Conservation (phyloP, 148 eudicot genomes). For the Salicornia ramosissima region DNA sequence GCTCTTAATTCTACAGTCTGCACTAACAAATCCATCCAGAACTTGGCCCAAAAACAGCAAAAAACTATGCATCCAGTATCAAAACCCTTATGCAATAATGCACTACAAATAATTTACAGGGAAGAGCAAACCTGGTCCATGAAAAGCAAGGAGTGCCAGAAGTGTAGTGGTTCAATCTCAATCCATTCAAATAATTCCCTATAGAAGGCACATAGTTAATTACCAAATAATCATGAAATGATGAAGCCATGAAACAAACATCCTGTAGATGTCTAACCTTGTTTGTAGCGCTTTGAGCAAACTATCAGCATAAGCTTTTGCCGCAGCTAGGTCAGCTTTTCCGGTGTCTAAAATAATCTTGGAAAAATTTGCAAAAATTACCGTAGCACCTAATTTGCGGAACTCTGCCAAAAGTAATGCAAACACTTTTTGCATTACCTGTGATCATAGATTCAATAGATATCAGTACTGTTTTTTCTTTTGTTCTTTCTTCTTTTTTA, state of each 20-base stretch:
- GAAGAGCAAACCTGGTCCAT: slow-evolving; percentile 86
- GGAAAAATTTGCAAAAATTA: slow-evolving; percentile 84
- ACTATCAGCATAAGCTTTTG: slow-evolving; percentile 85
- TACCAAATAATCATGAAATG: slow-evolving; percentile 6
- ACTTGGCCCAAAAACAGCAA: neutral
- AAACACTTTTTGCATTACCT: slow-evolving; percentile 98
- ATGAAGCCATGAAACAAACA: neutral
- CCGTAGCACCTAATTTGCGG: slow-evolving; percentile 84
- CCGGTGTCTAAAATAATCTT: slow-evolving; percentile 88
- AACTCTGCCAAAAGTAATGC: slow-evolving; percentile 88
- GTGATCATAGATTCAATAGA: slow-evolving; percentile 19
- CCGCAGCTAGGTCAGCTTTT: slow-evolving; percentile 76
- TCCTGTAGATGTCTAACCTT: slow-evolving; percentile 39
- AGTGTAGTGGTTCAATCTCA: slow-evolving; percentile 85
- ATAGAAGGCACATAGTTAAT: slow-evolving; percentile 11
- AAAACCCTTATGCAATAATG: neutral
- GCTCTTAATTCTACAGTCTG: neutral
- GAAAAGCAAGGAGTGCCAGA: slow-evolving; percentile 89
- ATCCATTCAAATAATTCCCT: slow-evolving; percentile 97
- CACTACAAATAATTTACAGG: neutral
- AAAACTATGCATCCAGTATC: slow-evolving; percentile 7
- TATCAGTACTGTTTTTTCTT: too few relatives aligned
- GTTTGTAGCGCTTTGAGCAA: slow-evolving; percentile 74
- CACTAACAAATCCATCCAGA: neutral
- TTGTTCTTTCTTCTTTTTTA: too few relatives aligned